Evolutionary conservation across 305 asterid species (phyloP), one percentile per base, ranked within the genome.

Genomic region (Fraxinus albicans): DNA sequence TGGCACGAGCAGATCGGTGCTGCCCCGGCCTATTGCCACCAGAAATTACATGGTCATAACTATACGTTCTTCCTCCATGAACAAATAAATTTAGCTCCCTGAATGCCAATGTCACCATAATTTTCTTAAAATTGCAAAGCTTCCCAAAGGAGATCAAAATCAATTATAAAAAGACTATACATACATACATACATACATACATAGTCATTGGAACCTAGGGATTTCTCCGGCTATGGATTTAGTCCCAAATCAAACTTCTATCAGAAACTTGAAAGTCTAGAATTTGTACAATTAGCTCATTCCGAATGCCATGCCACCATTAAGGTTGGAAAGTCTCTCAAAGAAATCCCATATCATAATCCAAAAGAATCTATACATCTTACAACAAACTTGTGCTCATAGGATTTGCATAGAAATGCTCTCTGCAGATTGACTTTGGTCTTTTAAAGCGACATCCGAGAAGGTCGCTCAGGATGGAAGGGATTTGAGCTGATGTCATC

Each of bases 321-420:
- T 21, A 23, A 60, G 23, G 13, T 21, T 60, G 31, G 33, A 23
- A 3, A 60, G 31, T 21, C 72, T 8, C 72, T 60, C 27, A 4
- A 60, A 19, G 13, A 60, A 60, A 60, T 23, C 72, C 70, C 70
- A 60, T 3, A 2, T 60, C 12, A 60, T 60, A 60, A 60, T 60
- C 72, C 72, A 21, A 58, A 19, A 60, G 31, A 60, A 31, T 31
- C 72, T 23, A 21, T 19, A 23, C 72, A 27, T 67, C 36, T 65
- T 89, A 95, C 91, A 95, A 83, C 73, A 91, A 85, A 80, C 78
- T 76, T 44, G 91, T 91, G 88, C 97, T 91, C 89, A 63, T 83
- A 72, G 96, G 96, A 85, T 93, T 96, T 21, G 98, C 97, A 84
- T 93, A 96, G 23, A 91, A 93, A 88, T 96, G 98, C 80, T 91